phyloP scores from a whole-genome alignment of 2,329 filamentous ascomycete species.

The Coniochaeta pulveracea region DNA sequence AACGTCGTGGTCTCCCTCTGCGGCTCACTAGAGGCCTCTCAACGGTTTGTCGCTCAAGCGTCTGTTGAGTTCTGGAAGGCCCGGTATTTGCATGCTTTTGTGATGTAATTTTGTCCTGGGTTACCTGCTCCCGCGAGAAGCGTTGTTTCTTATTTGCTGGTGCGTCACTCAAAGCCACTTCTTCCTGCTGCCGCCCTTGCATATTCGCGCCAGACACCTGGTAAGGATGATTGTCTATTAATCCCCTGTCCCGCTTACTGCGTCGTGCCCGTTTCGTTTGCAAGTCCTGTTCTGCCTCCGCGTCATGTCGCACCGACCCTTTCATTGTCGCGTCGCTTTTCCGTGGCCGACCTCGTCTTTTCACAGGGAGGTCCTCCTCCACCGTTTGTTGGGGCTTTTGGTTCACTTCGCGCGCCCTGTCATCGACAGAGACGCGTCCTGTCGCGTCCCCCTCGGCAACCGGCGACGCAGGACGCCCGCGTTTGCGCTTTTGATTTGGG shows the following conservation, averaged over 20 bases:
- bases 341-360: conserved; percentile 9
- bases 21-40: too few species aligned
- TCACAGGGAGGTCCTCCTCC: conserved; percentile 8
- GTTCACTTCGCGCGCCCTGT: background rate
- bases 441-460: conserved; percentile 12
- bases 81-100: too few species aligned
- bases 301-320: background rate
- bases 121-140: too few species aligned
- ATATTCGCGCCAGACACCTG: conserved; percentile 3
- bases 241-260: conserved; percentile 10
- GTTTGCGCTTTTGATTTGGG: conserved; percentile 21
- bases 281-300: background rate
- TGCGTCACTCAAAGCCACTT: background rate
- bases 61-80: too few species aligned
- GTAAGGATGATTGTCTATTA: conserved; percentile 8
- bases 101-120: too few species aligned
- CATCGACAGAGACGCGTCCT: conserved; percentile 3
- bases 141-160: conserved; percentile 5
- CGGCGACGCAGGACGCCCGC: conserved; percentile 19
- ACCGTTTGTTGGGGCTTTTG: background rate
- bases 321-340: background rate
- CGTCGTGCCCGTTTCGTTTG: conserved; percentile 3
- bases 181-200: conserved; percentile 2
- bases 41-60: too few species aligned
- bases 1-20: too few species aligned